Base-by-base conservation (phyloP, 2,329 filamentous ascomycete species). In the Ceratocystis colombiana region DNA sequence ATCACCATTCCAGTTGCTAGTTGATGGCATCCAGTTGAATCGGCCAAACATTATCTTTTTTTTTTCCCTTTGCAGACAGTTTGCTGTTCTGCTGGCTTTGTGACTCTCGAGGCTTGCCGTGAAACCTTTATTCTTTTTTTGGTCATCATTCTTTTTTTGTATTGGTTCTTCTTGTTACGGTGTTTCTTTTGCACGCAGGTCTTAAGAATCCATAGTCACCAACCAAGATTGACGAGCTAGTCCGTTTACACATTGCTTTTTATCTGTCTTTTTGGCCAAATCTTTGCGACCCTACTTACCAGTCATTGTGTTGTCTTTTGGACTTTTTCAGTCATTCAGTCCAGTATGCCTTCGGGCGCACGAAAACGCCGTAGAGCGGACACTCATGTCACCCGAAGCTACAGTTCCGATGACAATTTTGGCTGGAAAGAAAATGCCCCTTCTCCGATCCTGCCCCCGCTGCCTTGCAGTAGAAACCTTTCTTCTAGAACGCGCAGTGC, bases 391-490 rank as follows among this genome's bases (percentile, higher is more conserved):
- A 30, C 64, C 44, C 66, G 64, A 25, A 62, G 50, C 30, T 62
- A 61, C 20, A 64, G 66, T 22, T 63, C 64, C 20, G 64, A 61
- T 10, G 50, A 45, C 22, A 41, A 55, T 25, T 45, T 45, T 22
- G 53, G 53, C 5, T 65, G 64, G 61, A 68, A 68, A 45, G 66
- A 66, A 66, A 68, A 68, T 41, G 55, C 61, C 6, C 48, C 53
- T 44, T 64, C 66, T 37, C 46, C 50, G 30, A 62, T 33, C 2
- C 53, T 41, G 15, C 22, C 61, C 45, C 57, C 28, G 1, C 33
- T 37, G 30, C 22, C 22, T 12, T 64, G 28, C 8, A 46, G 22
- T 8, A 17, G 55, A 59, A 30, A 17, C 7, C 28, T 59, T 37
- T 59, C 55, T 4, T 59, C 55, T 30, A 37, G 28, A 37, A 22